Base-by-base conservation (phyloP, 2,329 filamentous ascomycete genomes). In the Golovinomyces cichoracearum region DNA sequence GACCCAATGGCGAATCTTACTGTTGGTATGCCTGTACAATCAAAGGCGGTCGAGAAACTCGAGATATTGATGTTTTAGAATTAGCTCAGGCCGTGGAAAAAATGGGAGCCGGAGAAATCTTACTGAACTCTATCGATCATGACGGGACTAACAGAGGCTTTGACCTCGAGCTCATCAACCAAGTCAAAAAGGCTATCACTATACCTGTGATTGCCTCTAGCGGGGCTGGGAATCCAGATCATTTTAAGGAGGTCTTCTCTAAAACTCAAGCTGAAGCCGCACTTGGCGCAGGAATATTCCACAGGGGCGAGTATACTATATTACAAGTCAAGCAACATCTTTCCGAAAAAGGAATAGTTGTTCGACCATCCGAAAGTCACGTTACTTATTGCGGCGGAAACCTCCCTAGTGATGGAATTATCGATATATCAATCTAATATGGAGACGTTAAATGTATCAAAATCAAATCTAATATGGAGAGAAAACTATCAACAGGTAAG, bases 11-110 rank as follows among this genome's bases (percentile, higher is more conserved):
- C 25, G 83, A 94, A 63, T 66, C 68, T 48, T 80, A 76, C 64
- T 93, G 84, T 67, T 98, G 88, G 88, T 98, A 94, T 63, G 86
- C 90, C 50, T 95, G 90, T 66, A 98, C 90, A 5, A 84, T 93
- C 66, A 92, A 88, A 66, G 90, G 90, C 44, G 90, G 90, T 5
- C 78, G 90, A 52, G 88, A 95, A 66, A 86, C 81, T n/a, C 75
- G 86, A 51, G 85, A 95, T 62, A 70, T 95, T 55, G 88, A 95
- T 61, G 90, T 94, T 15, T 74, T 86, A 13, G 82, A 95, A 65
- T 73, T 98, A 9, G 76, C 80, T 9, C 76, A 74, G 56, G 90
- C 90, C 12, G 88, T 95, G 31, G 85, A 98, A 66, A 85, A 83
- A 50, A 92, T 98, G 84, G 90, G 90, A 48, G 74, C 82, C 1